Conservation (phyloP, 2,329 filamentous ascomycete genomes). For the Trichothecium sympodiale region DNA sequence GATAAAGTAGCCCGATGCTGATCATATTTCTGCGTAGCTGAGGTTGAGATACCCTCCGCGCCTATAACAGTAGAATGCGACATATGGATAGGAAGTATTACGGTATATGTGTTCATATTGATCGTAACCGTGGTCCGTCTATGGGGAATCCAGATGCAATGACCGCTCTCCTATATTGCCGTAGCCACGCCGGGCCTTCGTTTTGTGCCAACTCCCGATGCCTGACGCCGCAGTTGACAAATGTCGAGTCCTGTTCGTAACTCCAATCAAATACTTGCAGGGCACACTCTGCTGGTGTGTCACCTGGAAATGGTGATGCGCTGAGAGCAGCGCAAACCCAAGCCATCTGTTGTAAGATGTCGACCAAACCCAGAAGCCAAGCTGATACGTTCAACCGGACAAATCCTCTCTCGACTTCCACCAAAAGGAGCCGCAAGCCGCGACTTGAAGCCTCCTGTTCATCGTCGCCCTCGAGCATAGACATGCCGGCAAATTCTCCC, state of each 20-base stretch:
- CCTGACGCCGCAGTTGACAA: conserved; percentile 20
- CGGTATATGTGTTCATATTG: conserved; percentile 1
- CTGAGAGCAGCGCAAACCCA: conserved; percentile 24
- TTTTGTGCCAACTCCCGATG: conserved; percentile 18
- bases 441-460: conserved; percentile 13
- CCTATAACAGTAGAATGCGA: no score
- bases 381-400: conserved; percentile 21
- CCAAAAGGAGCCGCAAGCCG: conserved; percentile 20
- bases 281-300: conserved; percentile 17
- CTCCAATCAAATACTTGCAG: conserved; percentile 19
- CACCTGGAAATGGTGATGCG: conserved; percentile 20
- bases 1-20: no score
- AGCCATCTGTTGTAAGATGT: conserved; percentile 25
- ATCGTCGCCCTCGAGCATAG: conserved; percentile 19
- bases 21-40: no score
- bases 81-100: no score
- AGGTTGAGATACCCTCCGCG: no score
- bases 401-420: conserved; percentile 21
- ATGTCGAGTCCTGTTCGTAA: conserved; percentile 20
- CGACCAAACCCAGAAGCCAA: conserved; percentile 22
- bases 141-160: conserved; percentile 24
- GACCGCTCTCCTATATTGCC: conserved; percentile 16
- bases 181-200: conserved; percentile 16
- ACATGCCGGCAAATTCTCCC: conserved; percentile 18
- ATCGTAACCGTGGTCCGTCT: conserved; percentile 1